Percentiles rank a stretch among this genome's conserved stretches.
Conservation (phyloP, 495 filamentous ascomycete species). For the Talaromyces borbonicus region DNA sequence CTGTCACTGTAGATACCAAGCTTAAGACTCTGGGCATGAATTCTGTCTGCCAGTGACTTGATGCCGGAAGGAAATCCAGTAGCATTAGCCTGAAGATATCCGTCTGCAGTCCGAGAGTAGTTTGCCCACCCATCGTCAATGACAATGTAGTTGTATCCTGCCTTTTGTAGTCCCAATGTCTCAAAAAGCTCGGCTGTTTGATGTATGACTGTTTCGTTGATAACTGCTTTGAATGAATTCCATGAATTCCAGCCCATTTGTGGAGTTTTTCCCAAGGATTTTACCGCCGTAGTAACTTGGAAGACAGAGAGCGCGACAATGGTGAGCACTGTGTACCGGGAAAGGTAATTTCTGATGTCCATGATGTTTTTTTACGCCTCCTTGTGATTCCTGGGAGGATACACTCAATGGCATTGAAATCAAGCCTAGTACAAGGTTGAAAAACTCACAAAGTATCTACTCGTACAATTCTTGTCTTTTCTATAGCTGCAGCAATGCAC, state of each 20-base stretch:
- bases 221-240: neutral
- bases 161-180: neutral
- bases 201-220: neutral
- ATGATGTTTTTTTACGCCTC: neutral
- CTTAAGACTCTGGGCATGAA: slow-evolving; percentile 42
- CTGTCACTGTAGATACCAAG: slow-evolving; percentile 49
- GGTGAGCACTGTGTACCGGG: neutral
- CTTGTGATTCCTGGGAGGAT: too few species aligned
- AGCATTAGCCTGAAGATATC: slow-evolving; percentile 33
- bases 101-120: slow-evolving; percentile 28
- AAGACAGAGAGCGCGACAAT: neutral
- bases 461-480: too few species aligned
- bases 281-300: neutral
- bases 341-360: neutral
- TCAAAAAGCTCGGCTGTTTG: neutral
- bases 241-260: neutral
- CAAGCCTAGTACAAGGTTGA: too few species aligned
- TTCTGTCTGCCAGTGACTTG: slow-evolving; percentile 34
- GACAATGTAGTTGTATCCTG: slow-evolving; percentile 48
- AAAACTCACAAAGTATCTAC: too few species aligned
- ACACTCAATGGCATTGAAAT: too few species aligned
- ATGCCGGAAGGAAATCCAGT: slow-evolving; percentile 43
- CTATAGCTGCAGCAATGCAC: too few species aligned
- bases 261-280: neutral
- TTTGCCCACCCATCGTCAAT: slow-evolving; percentile 45